Base-by-base conservation (phyloP, 164 flowering plant genomes). In the Piper betle region DNA sequence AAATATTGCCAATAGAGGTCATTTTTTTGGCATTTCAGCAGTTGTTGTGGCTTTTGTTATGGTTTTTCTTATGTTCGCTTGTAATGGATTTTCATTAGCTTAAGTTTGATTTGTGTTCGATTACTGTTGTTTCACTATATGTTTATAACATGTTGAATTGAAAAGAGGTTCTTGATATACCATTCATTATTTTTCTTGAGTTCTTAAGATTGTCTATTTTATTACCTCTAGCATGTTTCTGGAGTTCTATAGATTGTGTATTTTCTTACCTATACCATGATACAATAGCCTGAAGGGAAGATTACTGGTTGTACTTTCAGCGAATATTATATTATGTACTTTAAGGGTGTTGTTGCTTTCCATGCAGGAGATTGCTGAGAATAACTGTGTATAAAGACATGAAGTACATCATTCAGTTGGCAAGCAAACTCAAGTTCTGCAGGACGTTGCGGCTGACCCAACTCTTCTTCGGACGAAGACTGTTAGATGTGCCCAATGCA, bases 401-500 rank as follows among this genome's bases (percentile, higher is more conserved):
- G 92, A 84, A 77, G 73, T 91, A 57, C 84, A 81, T 60, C 98
- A 91, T 66, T 46, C 95, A 63, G 95, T 73, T 48, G 88, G 83
- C 25, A 94, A 88, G 72, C 79, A 77, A n/a, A 88, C 90, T 59
- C 96, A 88, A 67, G 80, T 82, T 33, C 68, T 82, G 73, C 83
- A 84, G 68, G 98, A 84, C 72, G 96, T 82, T 52, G 88, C 91
- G 70, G 83, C 95, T 3, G 96, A 91, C 76, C 98, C 98, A 48
- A 91, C 96, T 66, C 92, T 91, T 66, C 96, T 96, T 62, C 87
- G 96, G 19, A 88, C 95, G 11, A 88, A 85, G 68, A 48, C 88
- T 53, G 87, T 84, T 46, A 81, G 81, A 11, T 88, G 95, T 65
- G 60, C 91, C 56, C 70, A 62, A 43, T 87, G 98, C 75, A 72